Evolutionary conservation across 768 basidiomycete genomes (phyloP).

Genomic region (Lanmaoa rubissima): DNA sequence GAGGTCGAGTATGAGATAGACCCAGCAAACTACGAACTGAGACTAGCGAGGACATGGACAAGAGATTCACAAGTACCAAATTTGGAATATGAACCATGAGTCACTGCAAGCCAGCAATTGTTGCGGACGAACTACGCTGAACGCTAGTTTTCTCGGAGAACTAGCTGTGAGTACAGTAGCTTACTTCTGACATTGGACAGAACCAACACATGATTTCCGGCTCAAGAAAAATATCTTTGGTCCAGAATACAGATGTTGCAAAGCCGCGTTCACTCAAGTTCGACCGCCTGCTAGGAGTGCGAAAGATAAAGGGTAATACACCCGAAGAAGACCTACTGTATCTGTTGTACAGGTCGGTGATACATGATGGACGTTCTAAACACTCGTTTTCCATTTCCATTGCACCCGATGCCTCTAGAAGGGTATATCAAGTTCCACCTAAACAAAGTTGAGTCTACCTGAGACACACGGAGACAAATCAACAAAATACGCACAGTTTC

Average conservation of each 20-base stretch:
- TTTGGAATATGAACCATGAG: neutral
- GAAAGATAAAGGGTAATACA: neutral
- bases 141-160: neutral
- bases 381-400: slow-evolving; percentile 2
- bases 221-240: neutral
- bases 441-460: slow-evolving; percentile 6
- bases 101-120: too few relatives aligned
- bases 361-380: slow-evolving; percentile 4
- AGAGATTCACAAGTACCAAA: neutral
- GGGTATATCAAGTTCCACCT: slow-evolving; percentile 34
- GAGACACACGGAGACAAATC: slow-evolving; percentile 2
- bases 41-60: slow-evolving; percentile 14
- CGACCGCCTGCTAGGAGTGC: neutral
- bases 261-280: neutral
- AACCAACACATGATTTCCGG: neutral
- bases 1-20: slow-evolving; percentile 10
- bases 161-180: neutral
- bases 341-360: slow-evolving; percentile 10
- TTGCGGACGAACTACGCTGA: too few relatives aligned
- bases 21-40: neutral
- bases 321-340: neutral
- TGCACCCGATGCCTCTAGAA: slow-evolving; percentile 16
- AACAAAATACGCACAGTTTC: slow-evolving; percentile 24
- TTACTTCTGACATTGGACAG: neutral
- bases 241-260: neutral